These are phyloP conservation scores for Rubia tinctorum DNA, from an alignment of 305 asterid species.

Conservation along the genomic window DNA sequence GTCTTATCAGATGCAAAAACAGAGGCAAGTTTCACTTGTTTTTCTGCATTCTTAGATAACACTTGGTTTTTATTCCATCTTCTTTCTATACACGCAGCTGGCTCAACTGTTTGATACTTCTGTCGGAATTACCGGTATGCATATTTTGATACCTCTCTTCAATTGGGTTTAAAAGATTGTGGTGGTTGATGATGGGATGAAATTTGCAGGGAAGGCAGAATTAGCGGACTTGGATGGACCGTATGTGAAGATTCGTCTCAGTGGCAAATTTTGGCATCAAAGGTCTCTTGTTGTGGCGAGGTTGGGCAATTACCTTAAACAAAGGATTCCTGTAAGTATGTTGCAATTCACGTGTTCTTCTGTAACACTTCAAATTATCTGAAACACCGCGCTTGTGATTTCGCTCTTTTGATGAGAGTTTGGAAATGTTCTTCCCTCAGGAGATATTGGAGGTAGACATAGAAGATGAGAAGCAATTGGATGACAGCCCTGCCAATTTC, in stretches of 20 bases:
- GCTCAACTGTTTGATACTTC: conserved; percentile 79
- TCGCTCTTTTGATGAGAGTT: not conserved
- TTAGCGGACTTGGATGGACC: conserved; percentile 90
- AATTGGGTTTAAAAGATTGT: not conserved
- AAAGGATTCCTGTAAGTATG: conserved; percentile 75
- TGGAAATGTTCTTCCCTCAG: conserved; percentile 28
- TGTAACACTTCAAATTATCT: not conserved
- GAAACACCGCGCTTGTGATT: not conserved
- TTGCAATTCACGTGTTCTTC: not conserved
- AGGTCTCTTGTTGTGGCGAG: conserved; percentile 74
- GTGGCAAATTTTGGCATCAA: conserved; percentile 84
- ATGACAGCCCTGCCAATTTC: conserved; percentile 93
- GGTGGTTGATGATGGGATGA: not conserved
- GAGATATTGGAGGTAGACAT: conserved; percentile 94
- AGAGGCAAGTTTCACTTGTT: conserved; percentile 40
- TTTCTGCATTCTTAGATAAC: not conserved
- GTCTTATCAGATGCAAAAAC: conserved; percentile 64
- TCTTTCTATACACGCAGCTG: conserved; percentile 44
- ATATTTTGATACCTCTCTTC: not conserved
- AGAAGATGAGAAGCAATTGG: conserved; percentile 93
- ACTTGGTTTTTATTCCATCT: not conserved
- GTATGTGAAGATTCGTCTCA: conserved; percentile 75
- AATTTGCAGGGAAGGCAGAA: conserved; percentile 66
- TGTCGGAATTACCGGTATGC: conserved; percentile 82
- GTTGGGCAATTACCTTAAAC: conserved; percentile 90